Base-by-base conservation (phyloP, 768 basidiomycete genomes). In the Termitomyces sp. region DNA sequence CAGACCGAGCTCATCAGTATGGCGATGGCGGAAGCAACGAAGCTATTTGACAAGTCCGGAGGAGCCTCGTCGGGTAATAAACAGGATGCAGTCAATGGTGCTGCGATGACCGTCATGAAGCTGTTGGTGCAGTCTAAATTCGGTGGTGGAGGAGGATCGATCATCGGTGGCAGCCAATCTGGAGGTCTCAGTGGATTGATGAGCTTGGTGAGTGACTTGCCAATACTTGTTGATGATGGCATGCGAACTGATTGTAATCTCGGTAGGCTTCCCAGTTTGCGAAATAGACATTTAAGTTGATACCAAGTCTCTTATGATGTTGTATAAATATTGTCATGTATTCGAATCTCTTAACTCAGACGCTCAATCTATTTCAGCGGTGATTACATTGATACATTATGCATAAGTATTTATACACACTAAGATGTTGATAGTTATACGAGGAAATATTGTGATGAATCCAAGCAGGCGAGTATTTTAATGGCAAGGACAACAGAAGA, bases 71-170 rank as follows among this genome's bases (percentile, higher is more conserved):
- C 81, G 11, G 85, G 87, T 10, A 79, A 79, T 67, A 91, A 90
- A 73, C 92, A 95, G 65, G 90, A 93, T 65, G 86, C 86, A 9
- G 84, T 95, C 66, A 91, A 89, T 57, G 81, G 88, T 13, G 93
- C 93, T 46, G 91, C 87, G 3, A 86, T 87, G 84, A 93, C 88
- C 0, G 83, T 90, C 57, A 86, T 92, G 82, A 93, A 94, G 74
- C 74, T 94, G 41, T 66, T 93, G 45, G 83, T 91, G 5, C 84
- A 89, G 66, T 83, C 80, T 43, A 85, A 87, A 70, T 76, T 85
- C 63, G 76, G 77, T 61, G 74, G 70, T 30, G 53, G 53, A 18
- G 53, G 43, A 22, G 53, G 43, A 24, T 45, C 53, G 0, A 68
- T 73, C 1, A 74, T 70, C 18, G 87, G 85, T 3, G 88, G 90